Percentiles rank a stretch among this genome's conserved stretches.
phyloP scores from a whole-genome alignment of 768 basidiomycete species.

The Strobilomyces echinocephalus region DNA sequence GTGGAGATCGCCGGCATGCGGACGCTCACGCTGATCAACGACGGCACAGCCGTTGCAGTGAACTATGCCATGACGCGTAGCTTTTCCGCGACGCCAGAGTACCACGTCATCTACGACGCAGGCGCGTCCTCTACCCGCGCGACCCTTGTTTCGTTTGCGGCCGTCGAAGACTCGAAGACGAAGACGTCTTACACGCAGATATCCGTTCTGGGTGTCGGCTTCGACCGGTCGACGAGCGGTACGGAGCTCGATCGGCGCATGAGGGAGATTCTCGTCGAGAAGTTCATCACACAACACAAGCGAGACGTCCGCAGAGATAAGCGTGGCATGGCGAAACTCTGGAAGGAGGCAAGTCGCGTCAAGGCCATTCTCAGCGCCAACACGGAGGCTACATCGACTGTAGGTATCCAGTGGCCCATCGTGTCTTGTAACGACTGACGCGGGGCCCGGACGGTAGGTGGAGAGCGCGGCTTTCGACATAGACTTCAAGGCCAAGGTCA shows the following conservation, averaged over 20 bases:
- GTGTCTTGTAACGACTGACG: neutral
- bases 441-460: constrained; percentile 42
- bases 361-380: constrained; percentile 95
- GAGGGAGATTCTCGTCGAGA: constrained; percentile 71
- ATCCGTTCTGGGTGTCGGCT: constrained; percentile 76
- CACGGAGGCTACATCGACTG: constrained; percentile 66
- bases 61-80: constrained; percentile 97
- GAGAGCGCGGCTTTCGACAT: constrained; percentile 89
- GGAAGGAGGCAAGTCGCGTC: constrained; percentile 89
- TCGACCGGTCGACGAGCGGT: constrained; percentile 71
- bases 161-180: constrained; percentile 44
- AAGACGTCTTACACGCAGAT: constrained; percentile 61
- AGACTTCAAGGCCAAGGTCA: constrained; percentile 79
- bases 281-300: constrained; percentile 69
- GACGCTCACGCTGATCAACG: constrained; percentile 81
- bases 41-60: constrained; percentile 91
- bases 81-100: constrained; percentile 66
- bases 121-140: constrained; percentile 81
- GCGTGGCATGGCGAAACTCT: constrained; percentile 86
- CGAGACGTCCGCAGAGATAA: constrained; percentile 67
- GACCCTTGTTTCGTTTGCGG: constrained; percentile 66
- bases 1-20: constrained; percentile 86
- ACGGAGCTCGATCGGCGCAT: constrained; percentile 81
- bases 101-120: constrained; percentile 92
- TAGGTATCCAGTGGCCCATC: constrained; percentile 32